Base-by-base conservation (phyloP, 768 basidiomycete species). In the Daedaleopsis sinensis region DNA sequence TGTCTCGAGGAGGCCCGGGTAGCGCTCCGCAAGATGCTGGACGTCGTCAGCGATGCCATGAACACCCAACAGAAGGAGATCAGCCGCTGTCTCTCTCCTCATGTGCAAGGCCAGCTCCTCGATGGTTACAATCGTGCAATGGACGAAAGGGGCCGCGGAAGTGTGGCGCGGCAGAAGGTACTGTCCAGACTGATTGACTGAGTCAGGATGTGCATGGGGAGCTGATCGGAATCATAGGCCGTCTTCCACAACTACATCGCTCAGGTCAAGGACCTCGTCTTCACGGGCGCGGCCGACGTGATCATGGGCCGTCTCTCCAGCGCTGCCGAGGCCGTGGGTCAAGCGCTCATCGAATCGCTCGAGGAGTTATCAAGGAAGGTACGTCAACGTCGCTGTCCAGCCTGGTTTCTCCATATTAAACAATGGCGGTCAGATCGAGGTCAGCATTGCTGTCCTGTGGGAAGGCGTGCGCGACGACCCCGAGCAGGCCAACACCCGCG, bases 141-240 rank as follows among this genome's bases (percentile, higher is more conserved):
- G 80, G 72, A 78, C 54, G 83, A 87, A 64, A 69, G 78, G 43
- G 87, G 86, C 2, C 73, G 39, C 18, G 86, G 86, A 11, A 83
- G 82, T 58, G 84, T 87, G 5, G 82, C 80, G 5, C 77, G 85
- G 12, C 86, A 87, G 72, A 87, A 85, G 79, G 84, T 83, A 57
- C 16, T 55, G 10, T 42, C 5, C 27, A 42, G 3, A 5, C 18
- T 12, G 15, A 16, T 61, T 39, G 21, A 18, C 13, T 35, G 27
- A 42, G 16, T 6, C 48, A 27, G 16, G 10, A 16, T 27, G 16
- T 47, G 21, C 16, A 23, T n/a, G 8, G 2, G 12, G 18, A 21
- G 12, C 19, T 54, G 2, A 51, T 27, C 37, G 32, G n/a, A 1
- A 24, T 12, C 21, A 16, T 61, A 86, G 84, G 73, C 74, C 1